Percentiles rank a stretch among this genome's conserved stretches.
Evolutionary conservation across 306 rosid species (phyloP).

Genomic region (Neltuma alba): DNA sequence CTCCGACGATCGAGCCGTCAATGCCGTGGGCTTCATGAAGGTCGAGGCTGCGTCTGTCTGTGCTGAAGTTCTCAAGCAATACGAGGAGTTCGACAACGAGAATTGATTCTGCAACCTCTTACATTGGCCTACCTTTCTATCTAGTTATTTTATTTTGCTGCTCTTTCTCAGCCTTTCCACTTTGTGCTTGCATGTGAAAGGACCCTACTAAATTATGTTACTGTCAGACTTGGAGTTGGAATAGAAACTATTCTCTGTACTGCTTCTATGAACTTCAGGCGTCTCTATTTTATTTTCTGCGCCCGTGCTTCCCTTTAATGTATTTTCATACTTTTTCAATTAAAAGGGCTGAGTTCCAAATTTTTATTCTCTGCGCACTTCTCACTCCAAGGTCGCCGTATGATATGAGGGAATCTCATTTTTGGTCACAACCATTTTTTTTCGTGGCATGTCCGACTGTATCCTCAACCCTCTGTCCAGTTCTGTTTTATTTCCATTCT

Average conservation of each 20-base stretch:
- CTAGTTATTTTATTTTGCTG: background rate
- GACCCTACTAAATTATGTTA: background rate
- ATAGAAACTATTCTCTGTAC: no score
- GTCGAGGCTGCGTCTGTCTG: slow-evolving; percentile 45
- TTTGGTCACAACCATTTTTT: background rate
- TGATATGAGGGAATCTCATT: background rate
- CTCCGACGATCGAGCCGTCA: slow-evolving; percentile 49
- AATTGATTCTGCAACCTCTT: slow-evolving; percentile 26
- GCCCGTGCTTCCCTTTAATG: no score
- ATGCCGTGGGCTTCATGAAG: slow-evolving; percentile 63
- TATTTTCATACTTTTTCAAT: background rate
- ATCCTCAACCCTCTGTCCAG: background rate
- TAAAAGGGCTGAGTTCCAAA: background rate
- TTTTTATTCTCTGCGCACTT: background rate
- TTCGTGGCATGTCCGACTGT: background rate
- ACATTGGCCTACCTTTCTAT: background rate
- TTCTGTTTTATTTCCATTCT: background rate
- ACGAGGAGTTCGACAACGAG: slow-evolving; percentile 44
- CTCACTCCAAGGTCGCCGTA: background rate
- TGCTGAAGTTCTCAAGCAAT: slow-evolving; percentile 47
- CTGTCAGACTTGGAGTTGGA: no score
- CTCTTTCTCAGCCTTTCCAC: no score
- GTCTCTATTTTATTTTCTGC: no score
- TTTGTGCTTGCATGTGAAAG: background rate
- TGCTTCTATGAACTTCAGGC: no score